Base-by-base conservation (phyloP, 768 basidiomycete species). In the Calocera cornea region DNA sequence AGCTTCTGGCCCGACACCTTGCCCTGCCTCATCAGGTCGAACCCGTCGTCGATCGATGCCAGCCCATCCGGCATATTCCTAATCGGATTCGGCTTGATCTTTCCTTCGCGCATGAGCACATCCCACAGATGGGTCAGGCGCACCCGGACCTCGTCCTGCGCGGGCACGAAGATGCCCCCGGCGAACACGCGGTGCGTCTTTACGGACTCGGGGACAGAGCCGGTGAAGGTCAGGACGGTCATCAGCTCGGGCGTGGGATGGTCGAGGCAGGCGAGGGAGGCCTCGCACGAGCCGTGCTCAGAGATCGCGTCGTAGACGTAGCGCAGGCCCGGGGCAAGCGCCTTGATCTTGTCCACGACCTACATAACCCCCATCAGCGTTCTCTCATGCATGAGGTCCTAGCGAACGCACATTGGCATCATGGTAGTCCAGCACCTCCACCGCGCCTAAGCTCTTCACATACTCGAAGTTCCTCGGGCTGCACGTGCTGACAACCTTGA, bases 401-500 rank as follows among this genome's bases (percentile, higher is more conserved):
- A 47, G 14, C 5, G 27, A 19, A 65, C 64, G 24, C 33, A 65
- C 68, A 34, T 49, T 34, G 16, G 70, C 63, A 67, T 71, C 71
- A 19, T 41, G 69, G 50, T 74, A 72, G 69, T 76, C 73, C 41
- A 75, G 66, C n/a, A 78, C 77, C 10, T 72, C 73, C 50, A 76
- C 74, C 11, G 80, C 80, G 11, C 80, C 75, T 47, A 77, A 74
- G 0, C 74, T 71, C 70, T 76, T 77, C 66, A 78, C 72, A 29
- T 80, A 74, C 22, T 76, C 77, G 68, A 74, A 75, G 66, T 78
- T 78, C 47, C 73, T 72, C 11, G 75, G 74, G 1, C 79, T 79
- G 31, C 75, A 73, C 29, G 75, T 75, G 3, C 78, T 72, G 64
- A 78, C 70, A 67, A 79, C 77, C 54, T 75, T 74, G 70, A 72